These are phyloP conservation scores for Ogataea degrootiae DNA, from an alignment of 805 yeast species.

Conservation along the genomic window DNA sequence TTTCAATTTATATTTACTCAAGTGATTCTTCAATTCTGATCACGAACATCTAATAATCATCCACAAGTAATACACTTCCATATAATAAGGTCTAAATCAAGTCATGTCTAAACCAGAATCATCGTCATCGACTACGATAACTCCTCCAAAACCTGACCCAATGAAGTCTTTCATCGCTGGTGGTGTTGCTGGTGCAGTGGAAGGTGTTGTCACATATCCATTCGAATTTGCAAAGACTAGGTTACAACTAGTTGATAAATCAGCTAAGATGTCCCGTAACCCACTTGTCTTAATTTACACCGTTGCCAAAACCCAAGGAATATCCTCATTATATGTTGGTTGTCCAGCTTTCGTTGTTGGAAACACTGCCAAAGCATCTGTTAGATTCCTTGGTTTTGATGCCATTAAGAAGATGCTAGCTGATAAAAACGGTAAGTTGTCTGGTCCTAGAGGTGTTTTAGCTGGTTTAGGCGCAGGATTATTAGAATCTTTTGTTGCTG, in stretches of 20 bases:
- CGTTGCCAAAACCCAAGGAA: constrained; percentile 74
- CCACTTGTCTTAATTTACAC: constrained; percentile 78
- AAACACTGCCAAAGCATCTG: constrained; percentile 94
- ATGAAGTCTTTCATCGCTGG: constrained; percentile 87
- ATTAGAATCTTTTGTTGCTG: constrained; percentile 85
- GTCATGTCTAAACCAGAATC: not conserved
- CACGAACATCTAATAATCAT: too few relatives aligned
- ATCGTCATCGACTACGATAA: not conserved
- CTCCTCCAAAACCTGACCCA: constrained; percentile 52
- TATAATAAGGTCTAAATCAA: not conserved
- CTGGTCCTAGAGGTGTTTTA: constrained; percentile 85
- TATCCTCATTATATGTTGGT: constrained; percentile 79
- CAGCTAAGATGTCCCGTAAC: constrained; percentile 64
- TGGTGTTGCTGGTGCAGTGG: constrained; percentile 94
- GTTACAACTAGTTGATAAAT: constrained; percentile 71
- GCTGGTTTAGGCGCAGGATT: constrained; percentile 99
- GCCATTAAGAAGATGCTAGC: constrained; percentile 70
- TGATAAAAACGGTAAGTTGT: constrained; percentile 80
- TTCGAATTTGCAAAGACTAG: constrained; percentile 96
- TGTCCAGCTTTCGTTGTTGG: constrained; percentile 97
- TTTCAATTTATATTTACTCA: too few relatives aligned
- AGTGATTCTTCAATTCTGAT: too few relatives aligned
- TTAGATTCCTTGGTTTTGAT: constrained; percentile 90
- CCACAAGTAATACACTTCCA: not conserved
- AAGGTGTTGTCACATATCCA: constrained; percentile 89